A percentile compares a stretch with the other conserved stretches of the same genome.
These are phyloP conservation scores for Mucor racemosus DNA, from an alignment of 371 early-diverging fungal genomes.

Conservation along the genomic window DNA sequence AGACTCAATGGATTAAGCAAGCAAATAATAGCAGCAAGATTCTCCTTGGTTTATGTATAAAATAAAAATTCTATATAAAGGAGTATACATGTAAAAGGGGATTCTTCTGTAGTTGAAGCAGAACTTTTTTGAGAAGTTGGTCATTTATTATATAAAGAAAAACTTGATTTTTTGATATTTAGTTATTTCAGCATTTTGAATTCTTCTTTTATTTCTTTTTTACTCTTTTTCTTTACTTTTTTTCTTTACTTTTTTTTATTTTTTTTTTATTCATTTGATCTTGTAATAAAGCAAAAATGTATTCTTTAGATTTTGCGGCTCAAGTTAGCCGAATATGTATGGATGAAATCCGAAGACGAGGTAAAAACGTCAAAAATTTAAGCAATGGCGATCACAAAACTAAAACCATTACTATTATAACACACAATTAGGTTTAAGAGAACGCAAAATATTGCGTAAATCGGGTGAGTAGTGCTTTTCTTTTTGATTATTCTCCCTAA, in stretches of 20 bases:
- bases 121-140: background rate
- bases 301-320: constrained; percentile 45
- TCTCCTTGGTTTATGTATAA: background rate
- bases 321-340: constrained; percentile 49
- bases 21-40: background rate
- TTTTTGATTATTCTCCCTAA: background rate
- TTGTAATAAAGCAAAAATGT: constrained; percentile 8
- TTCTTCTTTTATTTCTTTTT: background rate
- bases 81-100: constrained; percentile 5
- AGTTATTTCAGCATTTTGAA: background rate
- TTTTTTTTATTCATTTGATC: background rate
- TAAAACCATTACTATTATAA: background rate
- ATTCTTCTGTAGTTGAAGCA: background rate
- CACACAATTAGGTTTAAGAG: constrained; percentile 38
- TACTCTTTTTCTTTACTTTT: background rate
- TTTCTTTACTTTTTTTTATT: background rate
- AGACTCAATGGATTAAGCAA: background rate
- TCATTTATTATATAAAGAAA: background rate
- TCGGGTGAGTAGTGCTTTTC: constrained; percentile 33
- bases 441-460: constrained; percentile 52
- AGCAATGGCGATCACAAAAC: background rate
- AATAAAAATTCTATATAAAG: background rate
- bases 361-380: constrained; percentile 20
- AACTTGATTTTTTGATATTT: constrained; percentile 5
- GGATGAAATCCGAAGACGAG: constrained; percentile 47